Evolutionary conservation across 192 early-diverging fungal species (phyloP).

Genomic region (Oehlia diaphana): DNA sequence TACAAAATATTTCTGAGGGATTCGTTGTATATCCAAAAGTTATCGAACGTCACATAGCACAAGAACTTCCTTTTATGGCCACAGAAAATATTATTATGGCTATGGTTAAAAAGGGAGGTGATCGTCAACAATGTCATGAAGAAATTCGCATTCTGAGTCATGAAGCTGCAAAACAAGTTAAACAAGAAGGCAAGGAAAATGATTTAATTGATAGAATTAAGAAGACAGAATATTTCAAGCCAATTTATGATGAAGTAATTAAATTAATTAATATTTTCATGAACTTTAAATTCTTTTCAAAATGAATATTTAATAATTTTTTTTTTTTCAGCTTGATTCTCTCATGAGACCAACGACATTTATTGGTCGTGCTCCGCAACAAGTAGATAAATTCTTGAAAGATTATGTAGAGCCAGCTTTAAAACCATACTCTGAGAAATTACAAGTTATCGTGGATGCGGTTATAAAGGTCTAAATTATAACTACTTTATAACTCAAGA

Average conservation of each 20-base stretch:
- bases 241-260: slow-evolving; percentile 66
- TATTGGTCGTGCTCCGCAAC: slow-evolving; percentile 91
- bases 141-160: slow-evolving; percentile 94
- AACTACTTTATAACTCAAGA: too few relatives aligned
- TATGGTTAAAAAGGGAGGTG: slow-evolving; percentile 94
- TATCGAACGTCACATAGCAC: slow-evolving; percentile 84
- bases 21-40: slow-evolving; percentile 97
- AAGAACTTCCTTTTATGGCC: slow-evolving; percentile 99
- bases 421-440: slow-evolving; percentile 64
- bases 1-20: slow-evolving; percentile 97
- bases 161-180: slow-evolving; percentile 88
- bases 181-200: slow-evolving; percentile 90
- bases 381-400: slow-evolving; percentile 83
- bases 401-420: slow-evolving; percentile 83
- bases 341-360: slow-evolving; percentile 91
- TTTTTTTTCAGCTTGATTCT: slow-evolving; percentile 45
- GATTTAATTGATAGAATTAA: slow-evolving; percentile 92
- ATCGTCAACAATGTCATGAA: slow-evolving; percentile 95
- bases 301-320: not conserved
- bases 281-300: not conserved
- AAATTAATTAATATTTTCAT: slow-evolving; percentile 30
- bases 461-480: slow-evolving; percentile 71
- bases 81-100: slow-evolving; percentile 99
- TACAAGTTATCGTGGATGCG: slow-evolving; percentile 65
- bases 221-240: slow-evolving; percentile 82